Conservation (phyloP, 179 eudicot genomes). For the Kewa caespitosa region DNA sequence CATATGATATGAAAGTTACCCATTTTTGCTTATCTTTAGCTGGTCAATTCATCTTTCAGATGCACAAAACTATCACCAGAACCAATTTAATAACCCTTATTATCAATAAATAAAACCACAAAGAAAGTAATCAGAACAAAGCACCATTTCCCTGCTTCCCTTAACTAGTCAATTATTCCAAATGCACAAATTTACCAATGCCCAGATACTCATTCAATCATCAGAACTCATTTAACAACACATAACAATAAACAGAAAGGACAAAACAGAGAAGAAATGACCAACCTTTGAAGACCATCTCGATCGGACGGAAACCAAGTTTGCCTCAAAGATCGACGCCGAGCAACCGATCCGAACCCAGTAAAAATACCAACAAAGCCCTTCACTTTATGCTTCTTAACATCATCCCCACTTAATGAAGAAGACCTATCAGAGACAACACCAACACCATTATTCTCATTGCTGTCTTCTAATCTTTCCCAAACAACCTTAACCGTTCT, state of each 20-base stretch:
- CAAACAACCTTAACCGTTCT: slow-evolving; percentile 75
- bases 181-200: neutral
- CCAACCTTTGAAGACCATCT: slow-evolving; percentile 67
- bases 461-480: slow-evolving; percentile 38
- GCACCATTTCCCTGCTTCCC: too few species aligned
- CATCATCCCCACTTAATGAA: slow-evolving; percentile 17
- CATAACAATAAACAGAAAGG: neutral
- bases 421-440: too few species aligned
- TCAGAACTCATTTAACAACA: neutral
- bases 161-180: neutral
- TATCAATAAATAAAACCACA: too few species aligned
- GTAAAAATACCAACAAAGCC: slow-evolving; percentile 92
- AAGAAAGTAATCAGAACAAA: too few species aligned
- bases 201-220: neutral
- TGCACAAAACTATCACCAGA: too few species aligned
- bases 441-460: slow-evolving; percentile 2
- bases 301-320: slow-evolving; percentile 90
- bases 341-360: slow-evolving; percentile 67
- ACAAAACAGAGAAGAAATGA: too few species aligned
- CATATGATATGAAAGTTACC: too few species aligned
- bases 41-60: too few species aligned
- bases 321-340: slow-evolving; percentile 60
- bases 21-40: too few species aligned
- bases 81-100: too few species aligned
- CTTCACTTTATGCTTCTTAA: slow-evolving; percentile 68